Evolutionary conservation across 2,329 filamentous ascomycete species (phyloP), one percentile per base, ranked within the genome.

Genomic region (Fusarium gaditjirri): DNA sequence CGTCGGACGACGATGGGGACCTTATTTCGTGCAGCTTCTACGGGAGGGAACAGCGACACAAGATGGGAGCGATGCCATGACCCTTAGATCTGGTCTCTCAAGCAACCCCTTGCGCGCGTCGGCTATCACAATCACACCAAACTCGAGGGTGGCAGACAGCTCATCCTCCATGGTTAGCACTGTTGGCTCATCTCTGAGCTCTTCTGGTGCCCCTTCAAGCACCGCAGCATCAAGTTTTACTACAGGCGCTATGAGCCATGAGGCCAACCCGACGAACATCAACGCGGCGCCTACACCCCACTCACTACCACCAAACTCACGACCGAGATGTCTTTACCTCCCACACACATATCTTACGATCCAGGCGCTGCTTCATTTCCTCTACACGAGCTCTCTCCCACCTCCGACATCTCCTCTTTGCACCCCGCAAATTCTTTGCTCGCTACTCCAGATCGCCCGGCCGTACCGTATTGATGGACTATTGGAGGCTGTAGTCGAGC

Each of bases 391-490:
- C 35, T 92, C 93, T 2, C 88, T 99, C 4, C 95, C 96, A 0
- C 86, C 92, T 1, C 88, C 90, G 2, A 89, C 89, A 16, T 94
- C 93, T 10, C 88, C 90, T 3, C 88, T 98, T 36, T 97, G 95
- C 79, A 97, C 94, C 1, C 95, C 96, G 1, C 96, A 98, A 76
- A 97, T 98, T 27, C 89, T 98, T 47, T 99, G 96, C 84, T 98
- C 95, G 13, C 88, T 99, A 10, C 88, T 99, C 12, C 96, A 99
- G 80, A 91, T 99, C 61, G 93, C 96, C 0, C 91, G 96, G 8
- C 95, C 96, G 0, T 99, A 99, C 80, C 93, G 94, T 71, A 89
- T 99, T 50, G 95, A 98, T 76, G 96, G 96, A 0, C 87, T 99
- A 5, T 86, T 98, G 2, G 96, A 99, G 83, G 94, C 94, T 1